Evolutionary conservation across 495 filamentous ascomycete species (phyloP).

Genomic region (Aspergillus mulundensis): DNA sequence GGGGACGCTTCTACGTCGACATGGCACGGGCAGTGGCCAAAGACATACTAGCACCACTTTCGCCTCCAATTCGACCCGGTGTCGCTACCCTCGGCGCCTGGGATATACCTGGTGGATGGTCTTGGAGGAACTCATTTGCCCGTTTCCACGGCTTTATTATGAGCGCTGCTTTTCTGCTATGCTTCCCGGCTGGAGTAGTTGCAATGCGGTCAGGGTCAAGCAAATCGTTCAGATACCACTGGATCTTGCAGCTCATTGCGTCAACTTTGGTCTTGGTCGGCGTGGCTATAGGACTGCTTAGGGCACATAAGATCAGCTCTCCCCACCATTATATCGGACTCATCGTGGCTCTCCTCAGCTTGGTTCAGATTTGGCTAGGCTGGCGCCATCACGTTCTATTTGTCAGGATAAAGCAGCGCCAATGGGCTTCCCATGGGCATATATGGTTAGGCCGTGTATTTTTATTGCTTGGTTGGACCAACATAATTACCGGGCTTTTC

Average conservation of each 20-base stretch:
- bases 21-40: background rate
- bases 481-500: slow-evolving; percentile 9
- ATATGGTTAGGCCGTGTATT: slow-evolving; percentile 9
- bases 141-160: slow-evolving; percentile 8
- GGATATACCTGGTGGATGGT: slow-evolving; percentile 4
- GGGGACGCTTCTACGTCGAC: slow-evolving; percentile 1
- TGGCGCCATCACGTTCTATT: slow-evolving; percentile 13
- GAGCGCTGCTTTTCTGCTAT: slow-evolving; percentile 2
- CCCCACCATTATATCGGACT: slow-evolving; percentile 6
- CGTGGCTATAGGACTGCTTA: slow-evolving; percentile 3
- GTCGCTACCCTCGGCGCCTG: background rate
- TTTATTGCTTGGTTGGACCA: slow-evolving; percentile 8
- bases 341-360: background rate
- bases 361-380: slow-evolving; percentile 5
- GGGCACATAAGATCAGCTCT: slow-evolving; percentile 3
- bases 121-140: background rate
- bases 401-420: slow-evolving; percentile 3
- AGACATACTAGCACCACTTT: background rate
- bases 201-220: slow-evolving; percentile 4
- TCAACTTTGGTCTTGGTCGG: slow-evolving; percentile 3
- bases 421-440: slow-evolving; percentile 12
- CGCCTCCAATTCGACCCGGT: background rate
- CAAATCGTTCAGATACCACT: slow-evolving; percentile 10
- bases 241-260: slow-evolving; percentile 8
- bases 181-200: slow-evolving; percentile 10